Evolutionary conservation across 2,329 filamentous ascomycete genomes (phyloP).

Genomic region (Ceratocystis albifundus): DNA sequence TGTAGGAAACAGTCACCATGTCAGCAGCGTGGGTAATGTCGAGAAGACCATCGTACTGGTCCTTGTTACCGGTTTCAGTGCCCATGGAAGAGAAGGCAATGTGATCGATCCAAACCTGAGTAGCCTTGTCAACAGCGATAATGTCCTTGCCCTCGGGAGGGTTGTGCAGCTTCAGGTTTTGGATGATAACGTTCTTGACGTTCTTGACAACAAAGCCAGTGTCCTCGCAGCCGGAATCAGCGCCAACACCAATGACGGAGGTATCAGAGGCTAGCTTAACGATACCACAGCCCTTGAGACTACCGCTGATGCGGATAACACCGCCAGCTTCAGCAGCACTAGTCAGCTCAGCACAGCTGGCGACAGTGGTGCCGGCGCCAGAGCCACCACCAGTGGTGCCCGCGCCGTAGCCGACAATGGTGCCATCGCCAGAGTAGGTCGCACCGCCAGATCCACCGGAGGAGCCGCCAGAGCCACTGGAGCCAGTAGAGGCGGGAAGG

Average conservation of each 20-base stretch:
- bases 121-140: constrained; percentile 38
- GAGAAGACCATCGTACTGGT: constrained; percentile 36
- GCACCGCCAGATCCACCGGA: not conserved
- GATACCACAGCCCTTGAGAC: constrained; percentile 34
- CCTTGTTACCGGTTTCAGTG: constrained; percentile 31
- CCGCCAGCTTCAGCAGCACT: constrained; percentile 31
- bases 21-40: constrained; percentile 37
- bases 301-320: constrained; percentile 38
- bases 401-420: constrained; percentile 29
- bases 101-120: constrained; percentile 41
- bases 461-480: not conserved
- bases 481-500: not conserved
- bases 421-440: constrained; percentile 21
- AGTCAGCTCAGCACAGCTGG: constrained; percentile 34
- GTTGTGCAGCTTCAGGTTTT: constrained; percentile 43
- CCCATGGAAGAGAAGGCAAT: constrained; percentile 33
- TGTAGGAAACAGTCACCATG: constrained; percentile 35
- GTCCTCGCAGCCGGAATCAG: constrained; percentile 33
- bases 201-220: constrained; percentile 39
- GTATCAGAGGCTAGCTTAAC: constrained; percentile 40
- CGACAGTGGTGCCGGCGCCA: constrained; percentile 36
- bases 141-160: constrained; percentile 40
- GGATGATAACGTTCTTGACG: constrained; percentile 44
- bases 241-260: constrained; percentile 40
- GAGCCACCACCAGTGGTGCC: constrained; percentile 38